A percentile compares a stretch with the other conserved stretches of the same genome.
These are phyloP conservation scores for Heliamphora exappendiculata DNA, from an alignment of 148 eudicot species.

Conservation along the genomic window DNA sequence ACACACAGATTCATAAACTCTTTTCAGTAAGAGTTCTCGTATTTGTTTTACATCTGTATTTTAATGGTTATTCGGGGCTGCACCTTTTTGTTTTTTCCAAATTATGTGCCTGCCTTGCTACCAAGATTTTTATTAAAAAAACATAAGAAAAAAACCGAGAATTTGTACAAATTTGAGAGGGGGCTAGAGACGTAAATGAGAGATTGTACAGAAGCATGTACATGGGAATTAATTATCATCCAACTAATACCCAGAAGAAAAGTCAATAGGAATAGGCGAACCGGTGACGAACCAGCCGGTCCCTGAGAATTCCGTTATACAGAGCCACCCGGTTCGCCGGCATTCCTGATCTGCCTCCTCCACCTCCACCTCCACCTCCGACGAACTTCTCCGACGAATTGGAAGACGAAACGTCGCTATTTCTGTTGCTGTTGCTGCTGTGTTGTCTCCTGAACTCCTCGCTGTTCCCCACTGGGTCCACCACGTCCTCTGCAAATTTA, in stretches of 20 bases:
- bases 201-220: background rate
- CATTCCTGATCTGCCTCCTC: conserved; percentile 27
- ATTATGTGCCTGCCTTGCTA: too few relatives aligned
- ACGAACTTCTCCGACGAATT: background rate
- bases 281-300: conserved; percentile 58
- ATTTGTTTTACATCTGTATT: too few relatives aligned
- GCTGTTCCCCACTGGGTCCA: conserved; percentile 60
- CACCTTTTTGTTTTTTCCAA: too few relatives aligned
- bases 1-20: too few relatives aligned
- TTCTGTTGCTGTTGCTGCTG: background rate
- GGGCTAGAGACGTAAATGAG: conserved; percentile 12
- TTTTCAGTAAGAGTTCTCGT: too few relatives aligned
- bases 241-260: background rate
- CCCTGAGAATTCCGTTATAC: conserved; percentile 70
- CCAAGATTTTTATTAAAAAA: background rate
- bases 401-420: background rate
- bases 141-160: background rate
- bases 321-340: conserved; percentile 67
- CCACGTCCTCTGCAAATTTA: conserved; percentile 85
- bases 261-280: conserved; percentile 37
- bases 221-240: background rate
- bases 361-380: background rate
- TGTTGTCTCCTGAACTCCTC: conserved; percentile 52
- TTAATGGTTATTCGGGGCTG: too few relatives aligned
- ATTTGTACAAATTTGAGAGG: conserved; percentile 17